Percentiles rank a stretch among this genome's conserved stretches.
phyloP scores from a whole-genome alignment of 2,329 filamentous ascomycete genomes.

The Calonectria leucothoes region DNA sequence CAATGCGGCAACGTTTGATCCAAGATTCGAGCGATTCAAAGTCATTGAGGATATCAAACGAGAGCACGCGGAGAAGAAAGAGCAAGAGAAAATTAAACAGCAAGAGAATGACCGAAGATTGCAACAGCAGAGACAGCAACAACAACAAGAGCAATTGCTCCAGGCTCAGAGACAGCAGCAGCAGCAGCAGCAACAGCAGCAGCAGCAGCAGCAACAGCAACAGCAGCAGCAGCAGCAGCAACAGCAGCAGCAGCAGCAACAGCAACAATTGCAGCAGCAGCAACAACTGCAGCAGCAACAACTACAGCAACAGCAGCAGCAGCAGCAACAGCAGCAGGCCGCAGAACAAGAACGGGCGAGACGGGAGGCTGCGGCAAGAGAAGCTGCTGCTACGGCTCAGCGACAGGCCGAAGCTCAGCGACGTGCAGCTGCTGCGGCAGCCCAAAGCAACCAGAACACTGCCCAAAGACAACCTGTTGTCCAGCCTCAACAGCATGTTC shows the following conservation, averaged over 20 bases:
- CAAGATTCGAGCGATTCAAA: conserved; percentile 92
- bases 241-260: conserved; percentile 58
- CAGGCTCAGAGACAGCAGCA: conserved; percentile 59
- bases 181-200: conserved; percentile 20
- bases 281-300: conserved; percentile 58
- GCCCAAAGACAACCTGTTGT: conserved; percentile 37
- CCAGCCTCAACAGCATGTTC: conserved; percentile 47
- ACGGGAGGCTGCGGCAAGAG: conserved; percentile 47
- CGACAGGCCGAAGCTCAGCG: conserved; percentile 52
- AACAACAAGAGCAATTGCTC: conserved; percentile 57
- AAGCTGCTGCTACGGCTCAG: conserved; percentile 48
- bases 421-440: conserved; percentile 42
- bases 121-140: conserved; percentile 57
- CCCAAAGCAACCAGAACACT: conserved; percentile 41
- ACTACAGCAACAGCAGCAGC: conserved; percentile 54
- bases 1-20: conserved; percentile 80
- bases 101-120: conserved; percentile 68
- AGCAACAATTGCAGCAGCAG: conserved; percentile 53
- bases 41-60: conserved; percentile 86
- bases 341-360: conserved; percentile 54
- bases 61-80: conserved; percentile 80
- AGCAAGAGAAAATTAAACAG: conserved; percentile 78
- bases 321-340: conserved; percentile 57
- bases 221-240: conserved; percentile 55
- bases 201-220: conserved; percentile 57